Percentiles rank a stretch among this genome's conserved stretches.
Evolutionary conservation across 805 yeast species (phyloP).

Genomic region (Suhomyces tanzawaensis): DNA sequence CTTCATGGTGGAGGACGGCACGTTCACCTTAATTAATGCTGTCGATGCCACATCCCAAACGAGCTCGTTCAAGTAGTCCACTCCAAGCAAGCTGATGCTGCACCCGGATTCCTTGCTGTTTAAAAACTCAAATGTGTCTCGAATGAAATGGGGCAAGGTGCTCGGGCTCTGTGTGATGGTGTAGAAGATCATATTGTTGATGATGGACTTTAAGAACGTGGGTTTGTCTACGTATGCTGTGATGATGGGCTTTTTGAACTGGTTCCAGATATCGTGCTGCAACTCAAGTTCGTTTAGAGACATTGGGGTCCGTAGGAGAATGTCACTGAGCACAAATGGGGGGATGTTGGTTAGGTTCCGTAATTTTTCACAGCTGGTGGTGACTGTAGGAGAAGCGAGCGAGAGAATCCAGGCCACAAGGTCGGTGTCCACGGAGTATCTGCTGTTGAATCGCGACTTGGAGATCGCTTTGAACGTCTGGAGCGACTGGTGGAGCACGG

Average conservation of each 20-base stretch:
- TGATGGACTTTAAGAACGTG: constrained; percentile 16
- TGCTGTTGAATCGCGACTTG: background rate
- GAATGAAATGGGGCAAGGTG: constrained; percentile 18
- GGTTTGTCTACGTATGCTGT: constrained; percentile 18
- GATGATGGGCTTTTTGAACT: constrained; percentile 23
- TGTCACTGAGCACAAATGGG: constrained; percentile 35
- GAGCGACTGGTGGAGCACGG: background rate
- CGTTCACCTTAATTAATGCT: constrained; percentile 3
- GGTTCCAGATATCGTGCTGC: constrained; percentile 37
- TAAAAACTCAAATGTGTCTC: constrained; percentile 17
- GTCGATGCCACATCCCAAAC: constrained; percentile 29
- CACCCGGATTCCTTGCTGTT: constrained; percentile 20
- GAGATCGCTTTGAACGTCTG: background rate
- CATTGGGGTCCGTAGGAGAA: constrained; percentile 37
- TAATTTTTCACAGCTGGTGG: constrained; percentile 32
- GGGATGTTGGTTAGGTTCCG: constrained; percentile 33
- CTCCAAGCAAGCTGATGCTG: constrained; percentile 16
- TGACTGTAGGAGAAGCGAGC: constrained; percentile 27
- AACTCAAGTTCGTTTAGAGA: constrained; percentile 28
- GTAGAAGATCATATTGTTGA: constrained; percentile 30
- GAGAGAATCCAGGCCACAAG: constrained; percentile 31
- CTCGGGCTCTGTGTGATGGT: constrained; percentile 23
- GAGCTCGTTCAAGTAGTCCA: constrained; percentile 19
- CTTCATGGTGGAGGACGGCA: background rate
- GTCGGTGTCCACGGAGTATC: constrained; percentile 5